Percentiles rank a stretch among this genome's conserved stretches.
phyloP scores from a whole-genome alignment of 164 flowering plant species.

The Buxus sempervirens region DNA sequence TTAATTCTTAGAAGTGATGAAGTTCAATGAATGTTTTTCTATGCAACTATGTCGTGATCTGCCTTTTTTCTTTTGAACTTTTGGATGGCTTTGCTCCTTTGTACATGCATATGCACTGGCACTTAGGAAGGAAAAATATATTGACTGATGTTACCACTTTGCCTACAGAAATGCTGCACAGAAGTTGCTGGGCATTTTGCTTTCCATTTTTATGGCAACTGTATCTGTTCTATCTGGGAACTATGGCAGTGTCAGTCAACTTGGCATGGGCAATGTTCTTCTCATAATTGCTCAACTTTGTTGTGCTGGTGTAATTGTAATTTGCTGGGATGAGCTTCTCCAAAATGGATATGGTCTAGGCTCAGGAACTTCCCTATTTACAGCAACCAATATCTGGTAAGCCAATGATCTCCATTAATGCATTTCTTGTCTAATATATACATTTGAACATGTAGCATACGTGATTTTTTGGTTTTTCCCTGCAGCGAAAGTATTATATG shows the following conservation, averaged over 20 bases:
- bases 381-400: slow-evolving; percentile 52
- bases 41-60: no score
- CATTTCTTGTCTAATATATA: not conserved
- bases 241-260: slow-evolving; percentile 48
- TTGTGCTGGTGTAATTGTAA: slow-evolving; percentile 52
- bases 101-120: no score
- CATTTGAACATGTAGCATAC: not conserved
- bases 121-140: no score
- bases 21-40: no score
- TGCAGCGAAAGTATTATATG: slow-evolving; percentile 50
- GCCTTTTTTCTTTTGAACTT: no score
- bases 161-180: slow-evolving; percentile 49
- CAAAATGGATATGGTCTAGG: slow-evolving; percentile 54
- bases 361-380: slow-evolving; percentile 46
- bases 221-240: slow-evolving; percentile 53
- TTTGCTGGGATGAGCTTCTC: slow-evolving; percentile 51
- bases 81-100: no score
- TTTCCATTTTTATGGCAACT: slow-evolving; percentile 52
- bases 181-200: slow-evolving; percentile 49
- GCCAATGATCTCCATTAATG: not conserved
- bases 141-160: not conserved
- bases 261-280: slow-evolving; percentile 52
- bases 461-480: not conserved
- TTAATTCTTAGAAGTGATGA: no score
- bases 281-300: slow-evolving; percentile 48